These are phyloP conservation scores for Talaromyces funiculosus DNA, from an alignment of 2,329 filamentous ascomycete genomes.

Conservation along the genomic window DNA sequence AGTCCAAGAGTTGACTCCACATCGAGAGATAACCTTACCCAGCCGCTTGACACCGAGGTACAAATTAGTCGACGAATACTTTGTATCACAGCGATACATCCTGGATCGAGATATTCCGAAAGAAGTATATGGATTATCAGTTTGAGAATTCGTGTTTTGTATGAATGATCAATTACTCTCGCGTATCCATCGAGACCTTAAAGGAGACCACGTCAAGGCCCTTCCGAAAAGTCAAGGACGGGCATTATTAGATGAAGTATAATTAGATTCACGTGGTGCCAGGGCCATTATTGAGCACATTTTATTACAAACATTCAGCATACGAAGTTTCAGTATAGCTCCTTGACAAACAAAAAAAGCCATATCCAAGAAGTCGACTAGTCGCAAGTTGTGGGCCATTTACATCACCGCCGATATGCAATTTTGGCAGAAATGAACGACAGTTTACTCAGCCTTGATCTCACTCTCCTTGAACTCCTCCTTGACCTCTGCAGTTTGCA, in stretches of 20 bases:
- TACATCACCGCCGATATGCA: neutral
- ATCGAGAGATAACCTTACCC: neutral
- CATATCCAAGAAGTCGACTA: neutral
- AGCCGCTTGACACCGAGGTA: too few relatives aligned
- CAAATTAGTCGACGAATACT: too few relatives aligned
- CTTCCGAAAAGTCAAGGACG: neutral
- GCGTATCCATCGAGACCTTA: too few relatives aligned
- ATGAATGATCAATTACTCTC: too few relatives aligned
- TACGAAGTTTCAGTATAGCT: neutral
- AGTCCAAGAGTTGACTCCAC: neutral
- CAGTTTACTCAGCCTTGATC: neutral
- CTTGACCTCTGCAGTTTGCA: constrained; percentile 5
- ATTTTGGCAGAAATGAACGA: neutral
- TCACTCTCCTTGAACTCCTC: constrained; percentile 13
- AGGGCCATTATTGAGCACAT: too few relatives aligned
- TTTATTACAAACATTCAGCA: neutral
- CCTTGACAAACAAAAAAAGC: neutral
- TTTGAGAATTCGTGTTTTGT: too few relatives aligned
- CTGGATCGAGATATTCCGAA: too few relatives aligned
- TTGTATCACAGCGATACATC: too few relatives aligned
- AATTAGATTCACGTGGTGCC: neutral
- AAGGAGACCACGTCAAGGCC: neutral
- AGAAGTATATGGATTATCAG: too few relatives aligned
- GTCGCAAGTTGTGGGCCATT: neutral
- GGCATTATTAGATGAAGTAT: neutral